Base-by-base conservation (phyloP, 164 flowering plant genomes). In the Euptelea pleiosperma region DNA sequence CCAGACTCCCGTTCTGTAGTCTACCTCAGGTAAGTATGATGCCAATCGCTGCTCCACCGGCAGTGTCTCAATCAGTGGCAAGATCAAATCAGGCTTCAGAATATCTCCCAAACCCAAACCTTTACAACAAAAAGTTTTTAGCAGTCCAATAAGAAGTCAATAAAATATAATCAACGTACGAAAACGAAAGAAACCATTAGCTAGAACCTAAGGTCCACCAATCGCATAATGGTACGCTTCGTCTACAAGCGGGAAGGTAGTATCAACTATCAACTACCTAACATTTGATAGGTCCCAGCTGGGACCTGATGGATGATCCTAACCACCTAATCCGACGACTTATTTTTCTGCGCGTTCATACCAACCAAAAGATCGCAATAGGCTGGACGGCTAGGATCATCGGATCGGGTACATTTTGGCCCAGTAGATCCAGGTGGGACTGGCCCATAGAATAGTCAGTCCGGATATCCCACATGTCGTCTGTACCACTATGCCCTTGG, bases 11-110 rank as follows among this genome's bases (percentile, higher is more conserved):
- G 55, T n/a, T n/a, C 21, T 34, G 29, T 34, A 19, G 19, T 6
- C 56, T 77, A 89, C 98, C 96, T 94, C 97, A 34, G 99, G 99
- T 66, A 94, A 73, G 68, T 77, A 80, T 19, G 99, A 73, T 6
- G 78, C 82, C 56, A 94, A 69, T 55, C 74, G 60, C 47, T 89
- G 81, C 45, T 83, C 86, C 53, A 88, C 15, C 15, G 85, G 80
- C 61, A 90, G 73, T 41, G 80, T 73, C 39, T 79, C 83, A 39
- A 94, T 62, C 74, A 90, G 67, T 4, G 99, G 99, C 72, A 69
- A 63, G 35, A 94, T 73, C 65, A 90, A 64, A 52, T 94, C 99
- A 31, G 97, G 96, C 73, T 80, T 90, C 71, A 94, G 72, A 58
- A 94, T 80, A 63, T 94, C 97, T 24, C 81, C 95, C 48, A 94